Conservation (phyloP, 139 green algal species). For the Chlorella vulgaris region DNA sequence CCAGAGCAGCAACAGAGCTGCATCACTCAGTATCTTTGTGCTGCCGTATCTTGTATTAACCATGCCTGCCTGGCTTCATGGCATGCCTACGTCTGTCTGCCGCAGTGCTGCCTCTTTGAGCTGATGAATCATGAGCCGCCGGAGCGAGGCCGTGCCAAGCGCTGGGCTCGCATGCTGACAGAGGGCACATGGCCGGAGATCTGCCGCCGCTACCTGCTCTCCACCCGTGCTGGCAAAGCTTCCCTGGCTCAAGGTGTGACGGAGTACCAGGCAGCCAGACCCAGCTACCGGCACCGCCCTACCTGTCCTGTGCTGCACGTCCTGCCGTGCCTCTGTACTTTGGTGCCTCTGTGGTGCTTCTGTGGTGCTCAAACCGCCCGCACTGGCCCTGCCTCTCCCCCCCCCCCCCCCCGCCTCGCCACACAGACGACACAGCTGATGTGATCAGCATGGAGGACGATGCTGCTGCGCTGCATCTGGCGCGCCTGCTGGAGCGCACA, state of each 20-base stretch:
- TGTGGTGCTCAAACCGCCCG: not conserved
- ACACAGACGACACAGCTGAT: too few relatives aligned
- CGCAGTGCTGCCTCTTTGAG: slow-evolving; percentile 54
- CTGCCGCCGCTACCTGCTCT: slow-evolving; percentile 57
- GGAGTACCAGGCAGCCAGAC: too few relatives aligned
- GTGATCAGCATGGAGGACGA: slow-evolving; percentile 41
- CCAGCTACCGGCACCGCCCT: too few relatives aligned
- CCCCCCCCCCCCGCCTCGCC: too few relatives aligned
- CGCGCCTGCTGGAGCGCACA: slow-evolving; percentile 24
- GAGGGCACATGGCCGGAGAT: slow-evolving; percentile 59
- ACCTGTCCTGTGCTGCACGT: too few relatives aligned
- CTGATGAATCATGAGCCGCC: slow-evolving; percentile 52
- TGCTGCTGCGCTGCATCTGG: slow-evolving; percentile 29
- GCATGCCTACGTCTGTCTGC: slow-evolving; percentile 2
- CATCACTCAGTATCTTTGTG: too few relatives aligned
- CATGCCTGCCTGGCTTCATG: not conserved
- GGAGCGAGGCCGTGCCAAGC: not conserved
- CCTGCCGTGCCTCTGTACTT: too few relatives aligned
- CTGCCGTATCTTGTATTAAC: not conserved
- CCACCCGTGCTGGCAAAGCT: slow-evolving; percentile 30
- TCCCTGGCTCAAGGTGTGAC: not conserved
- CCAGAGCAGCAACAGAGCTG: not conserved
- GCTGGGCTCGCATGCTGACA: slow-evolving; percentile 19
- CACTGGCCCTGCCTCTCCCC: not conserved
- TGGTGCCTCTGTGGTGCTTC: too few relatives aligned